A percentile compares a stretch with the other conserved stretches of the same genome.
Conservation (phyloP, 768 basidiomycete species). For the Naganishia vishniacii region DNA sequence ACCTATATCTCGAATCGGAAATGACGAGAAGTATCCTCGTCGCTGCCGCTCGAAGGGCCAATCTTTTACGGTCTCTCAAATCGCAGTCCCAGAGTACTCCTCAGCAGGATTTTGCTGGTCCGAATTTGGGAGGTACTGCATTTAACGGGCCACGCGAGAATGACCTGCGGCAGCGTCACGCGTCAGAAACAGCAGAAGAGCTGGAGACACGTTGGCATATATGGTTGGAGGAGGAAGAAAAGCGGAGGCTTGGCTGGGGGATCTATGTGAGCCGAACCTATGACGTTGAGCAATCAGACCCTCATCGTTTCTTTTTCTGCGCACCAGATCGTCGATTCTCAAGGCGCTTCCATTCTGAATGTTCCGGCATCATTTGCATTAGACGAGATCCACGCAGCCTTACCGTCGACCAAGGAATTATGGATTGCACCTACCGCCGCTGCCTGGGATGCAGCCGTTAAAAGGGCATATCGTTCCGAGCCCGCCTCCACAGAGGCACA, state of each 20-base stretch:
- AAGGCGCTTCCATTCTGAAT: conserved; percentile 31
- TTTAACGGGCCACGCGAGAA: not conserved
- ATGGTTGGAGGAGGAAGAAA: conserved; percentile 38
- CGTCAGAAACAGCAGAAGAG: not conserved
- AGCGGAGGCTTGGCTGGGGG: conserved; percentile 39
- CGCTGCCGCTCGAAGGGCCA: conserved; percentile 34
- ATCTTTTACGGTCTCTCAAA: conserved; percentile 33
- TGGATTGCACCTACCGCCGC: conserved; percentile 37
- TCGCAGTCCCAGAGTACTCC: conserved; percentile 28
- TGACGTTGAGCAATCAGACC: too few relatives aligned
- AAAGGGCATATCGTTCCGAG: conserved; percentile 8
- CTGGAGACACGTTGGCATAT: conserved; percentile 28
- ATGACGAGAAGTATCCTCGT: conserved; percentile 38
- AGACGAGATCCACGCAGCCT: conserved; percentile 32
- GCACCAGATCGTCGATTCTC: conserved; percentile 37
- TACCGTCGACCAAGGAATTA: conserved; percentile 32
- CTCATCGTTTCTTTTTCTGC: too few relatives aligned
- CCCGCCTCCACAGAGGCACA: not conserved
- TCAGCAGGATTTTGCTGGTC: not conserved
- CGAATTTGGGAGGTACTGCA: not conserved
- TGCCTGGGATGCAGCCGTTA: conserved; percentile 30
- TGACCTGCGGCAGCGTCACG: not conserved
- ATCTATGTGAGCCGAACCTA: conserved; percentile 42
- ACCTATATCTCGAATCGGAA: conserved; percentile 40
- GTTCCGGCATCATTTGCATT: conserved; percentile 34